A percentile compares a stretch with the other conserved stretches of the same genome.
Conservation (phyloP, 2,329 filamentous ascomycete genomes). For the Neonectria faginata region DNA sequence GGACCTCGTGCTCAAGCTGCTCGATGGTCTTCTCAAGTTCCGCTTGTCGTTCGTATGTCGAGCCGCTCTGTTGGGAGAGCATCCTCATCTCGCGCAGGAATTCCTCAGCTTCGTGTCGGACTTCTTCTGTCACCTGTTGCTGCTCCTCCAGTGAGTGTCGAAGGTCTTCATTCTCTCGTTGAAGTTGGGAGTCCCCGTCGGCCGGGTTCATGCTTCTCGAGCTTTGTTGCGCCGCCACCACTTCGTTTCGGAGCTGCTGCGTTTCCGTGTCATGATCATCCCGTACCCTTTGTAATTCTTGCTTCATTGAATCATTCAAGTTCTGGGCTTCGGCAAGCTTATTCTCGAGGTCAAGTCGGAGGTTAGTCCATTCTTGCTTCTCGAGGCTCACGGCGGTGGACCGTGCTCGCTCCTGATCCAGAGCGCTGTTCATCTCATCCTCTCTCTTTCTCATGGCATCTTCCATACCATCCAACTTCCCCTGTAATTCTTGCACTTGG, state of each 20-base stretch:
- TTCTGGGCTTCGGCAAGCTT: conserved; percentile 80
- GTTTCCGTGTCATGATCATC: conserved; percentile 74
- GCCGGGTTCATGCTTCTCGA: conserved; percentile 40
- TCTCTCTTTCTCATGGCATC: conserved; percentile 76
- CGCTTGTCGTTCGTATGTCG: conserved; percentile 84
- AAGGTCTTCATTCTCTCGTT: conserved; percentile 76
- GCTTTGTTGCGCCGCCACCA: conserved; percentile 64
- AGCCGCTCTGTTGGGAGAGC: conserved; percentile 82
- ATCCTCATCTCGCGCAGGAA: conserved; percentile 91
- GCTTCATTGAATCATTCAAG: conserved; percentile 82
- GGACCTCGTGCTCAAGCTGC: conserved; percentile 83
- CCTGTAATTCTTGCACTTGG: conserved; percentile 79
- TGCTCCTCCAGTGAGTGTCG: conserved; percentile 77
- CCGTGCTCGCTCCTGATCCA: conserved; percentile 69
- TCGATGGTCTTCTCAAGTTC: conserved; percentile 80
- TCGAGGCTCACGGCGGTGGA: conserved; percentile 67
- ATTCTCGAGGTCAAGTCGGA: conserved; percentile 75
- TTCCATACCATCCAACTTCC: conserved; percentile 80
- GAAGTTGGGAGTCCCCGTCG: conserved; percentile 65
- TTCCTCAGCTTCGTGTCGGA: conserved; percentile 82
- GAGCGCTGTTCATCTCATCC: conserved; percentile 66
- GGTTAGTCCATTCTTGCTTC: conserved; percentile 76
- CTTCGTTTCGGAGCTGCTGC: conserved; percentile 71
- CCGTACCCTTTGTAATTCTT: conserved; percentile 80
- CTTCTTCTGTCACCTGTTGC: conserved; percentile 85